These are phyloP conservation scores for Prunus mongolica DNA, from an alignment of 306 rosid species.

Conservation along the genomic window DNA sequence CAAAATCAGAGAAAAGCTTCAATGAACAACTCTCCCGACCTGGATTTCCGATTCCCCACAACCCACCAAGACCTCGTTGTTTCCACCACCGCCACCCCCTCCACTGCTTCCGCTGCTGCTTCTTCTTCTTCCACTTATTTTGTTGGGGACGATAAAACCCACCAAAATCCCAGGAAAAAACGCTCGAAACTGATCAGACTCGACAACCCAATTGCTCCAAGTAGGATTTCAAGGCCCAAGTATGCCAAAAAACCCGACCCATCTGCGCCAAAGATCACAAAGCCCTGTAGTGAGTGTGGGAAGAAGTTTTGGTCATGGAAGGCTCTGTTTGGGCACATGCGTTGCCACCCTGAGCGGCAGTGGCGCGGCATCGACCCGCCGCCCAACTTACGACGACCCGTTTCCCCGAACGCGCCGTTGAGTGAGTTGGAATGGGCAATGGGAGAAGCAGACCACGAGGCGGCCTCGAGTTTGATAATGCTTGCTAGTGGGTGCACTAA, in stretches of 20 bases:
- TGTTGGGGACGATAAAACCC: not conserved
- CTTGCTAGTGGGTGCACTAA: conserved; percentile 32
- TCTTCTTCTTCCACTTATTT: conserved; percentile 5
- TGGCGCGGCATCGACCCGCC: conserved; percentile 93
- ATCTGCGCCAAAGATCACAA: conserved; percentile 32
- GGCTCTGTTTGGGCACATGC: conserved; percentile 90
- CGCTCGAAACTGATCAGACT: conserved; percentile 26
- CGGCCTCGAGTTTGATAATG: conserved; percentile 53
- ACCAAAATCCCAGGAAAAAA: conserved; percentile 38
- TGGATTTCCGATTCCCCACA: not conserved
- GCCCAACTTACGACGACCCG: conserved; percentile 2
- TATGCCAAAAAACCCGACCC: conserved; percentile 33
- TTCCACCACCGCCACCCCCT: not conserved
- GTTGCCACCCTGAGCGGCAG: conserved; percentile 85
- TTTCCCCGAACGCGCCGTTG: not conserved
- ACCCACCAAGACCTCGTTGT: not conserved
- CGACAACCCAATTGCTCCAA: not conserved
- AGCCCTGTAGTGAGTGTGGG: conserved; percentile 70
- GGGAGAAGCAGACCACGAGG: conserved; percentile 50
- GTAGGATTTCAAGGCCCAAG: conserved; percentile 22
- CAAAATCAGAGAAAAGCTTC: not conserved
- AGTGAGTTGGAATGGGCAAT: not conserved
- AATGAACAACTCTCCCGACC: conserved; percentile 8
- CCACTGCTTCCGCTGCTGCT: not conserved
- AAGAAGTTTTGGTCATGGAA: conserved; percentile 77